Base-by-base conservation (phyloP, 768 basidiomycete species). In the Tylopilus felleus region DNA sequence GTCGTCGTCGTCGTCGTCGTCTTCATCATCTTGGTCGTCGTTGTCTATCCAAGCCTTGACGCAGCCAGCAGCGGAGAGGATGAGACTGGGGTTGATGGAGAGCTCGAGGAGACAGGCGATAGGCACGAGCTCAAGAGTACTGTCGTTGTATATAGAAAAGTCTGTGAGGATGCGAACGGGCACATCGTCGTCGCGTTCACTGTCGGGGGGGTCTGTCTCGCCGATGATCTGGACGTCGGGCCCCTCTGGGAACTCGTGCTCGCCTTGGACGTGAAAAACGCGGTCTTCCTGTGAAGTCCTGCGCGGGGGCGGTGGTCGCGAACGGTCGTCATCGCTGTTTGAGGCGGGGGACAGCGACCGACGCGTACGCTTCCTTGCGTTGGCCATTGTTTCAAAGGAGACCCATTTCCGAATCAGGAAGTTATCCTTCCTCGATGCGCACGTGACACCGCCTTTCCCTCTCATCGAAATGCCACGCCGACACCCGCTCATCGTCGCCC, bases 121-220 rank as follows among this genome's bases (percentile, higher is more conserved):
- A 2, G 74, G 70, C 9, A 85, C 63, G 4, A 81, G 61, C 16
- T 73, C 64, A 8, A 61, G 52, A 1, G 75, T 74, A 1, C 62
- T 53, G 13, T 57, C 28, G 14, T 81, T 67, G 50, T 84, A 86
- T 29, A 88, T 69, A 0, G 71, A 63, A 59, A 86, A 88, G 53
- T 83, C 71, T 0, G 73, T 68, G 9, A 89, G 71, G 0, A 76
- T 57, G 8, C 87, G 80, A 41, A 89, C 72, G 14, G 87, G 87
- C 29, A 85, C 58, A 8, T 74, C 73, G 31, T 65, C 64, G 38
- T 68, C 73, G 43, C 60, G 46, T 60, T 57, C 49, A 36, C 56
- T 47, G 55, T 70, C 65, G n/a, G 60, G 52, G 7, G 56, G 50
- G 23, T 65, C 58, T 1, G 67, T 67, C 67, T 83, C 82, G 28